Evolutionary conservation across 208 protist genomes (phyloP).

Genomic region (Leishmania mexicana): DNA sequence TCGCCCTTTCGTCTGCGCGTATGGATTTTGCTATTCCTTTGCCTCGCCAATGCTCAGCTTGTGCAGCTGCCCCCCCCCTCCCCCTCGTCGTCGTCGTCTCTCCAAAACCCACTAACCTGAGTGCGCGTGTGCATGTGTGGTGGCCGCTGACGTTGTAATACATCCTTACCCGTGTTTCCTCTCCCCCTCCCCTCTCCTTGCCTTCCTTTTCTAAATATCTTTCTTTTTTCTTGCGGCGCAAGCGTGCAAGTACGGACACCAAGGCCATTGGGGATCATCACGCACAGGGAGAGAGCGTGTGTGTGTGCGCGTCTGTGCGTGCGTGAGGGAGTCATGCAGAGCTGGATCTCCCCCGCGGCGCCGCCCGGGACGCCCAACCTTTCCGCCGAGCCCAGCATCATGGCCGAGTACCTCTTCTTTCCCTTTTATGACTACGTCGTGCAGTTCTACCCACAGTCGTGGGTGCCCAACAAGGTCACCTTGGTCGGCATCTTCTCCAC

Average conservation of each 20-base stretch:
- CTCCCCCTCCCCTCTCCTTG: not conserved
- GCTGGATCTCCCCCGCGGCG: conserved; percentile 34
- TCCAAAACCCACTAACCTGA: not conserved
- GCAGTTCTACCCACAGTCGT: conserved; percentile 57
- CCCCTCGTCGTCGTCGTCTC: not conserved
- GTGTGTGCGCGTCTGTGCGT: too few species aligned
- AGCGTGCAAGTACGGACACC: not conserved
- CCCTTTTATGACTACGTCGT: conserved; percentile 86
- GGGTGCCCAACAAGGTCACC: conserved; percentile 86
- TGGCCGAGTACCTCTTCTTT: conserved; percentile 78
- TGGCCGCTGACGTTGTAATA: not conserved
- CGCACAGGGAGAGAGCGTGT: not conserved
- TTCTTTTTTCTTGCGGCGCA: not conserved
- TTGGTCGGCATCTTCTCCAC: conserved; percentile 76
- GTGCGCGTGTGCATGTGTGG: not conserved
- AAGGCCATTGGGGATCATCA: not conserved
- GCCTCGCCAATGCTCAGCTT: not conserved
- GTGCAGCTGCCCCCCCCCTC: not conserved
- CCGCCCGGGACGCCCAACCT: conserved; percentile 39
- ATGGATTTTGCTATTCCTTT: not conserved
- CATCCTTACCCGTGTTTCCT: not conserved
- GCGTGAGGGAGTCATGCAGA: not conserved
- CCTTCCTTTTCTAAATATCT: not conserved
- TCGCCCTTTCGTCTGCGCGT: not conserved
- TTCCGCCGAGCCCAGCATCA: conserved; percentile 57